Evolutionary conservation across 345 rosid species (phyloP), one percentile per base, ranked within the genome.

Genomic region (Hibiscus trionum): DNA sequence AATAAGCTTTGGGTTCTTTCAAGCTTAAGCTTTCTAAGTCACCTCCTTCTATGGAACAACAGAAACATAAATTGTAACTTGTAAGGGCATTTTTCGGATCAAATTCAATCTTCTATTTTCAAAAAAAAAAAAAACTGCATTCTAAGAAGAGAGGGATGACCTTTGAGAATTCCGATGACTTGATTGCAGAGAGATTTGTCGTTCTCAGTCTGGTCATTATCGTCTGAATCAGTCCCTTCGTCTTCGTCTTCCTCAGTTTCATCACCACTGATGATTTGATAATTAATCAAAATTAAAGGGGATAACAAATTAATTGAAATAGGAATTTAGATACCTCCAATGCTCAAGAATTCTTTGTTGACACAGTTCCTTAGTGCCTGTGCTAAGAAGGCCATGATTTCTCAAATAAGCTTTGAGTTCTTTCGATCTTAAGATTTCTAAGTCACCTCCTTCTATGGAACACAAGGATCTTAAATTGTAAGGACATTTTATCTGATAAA

Each of bases 331-430:
- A 60, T 53, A 76, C 81, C 81, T 73, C 82, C 80, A 83, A 66
- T 87, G 90, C 79, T 82, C 87, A 64, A 77, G 58, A 27, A 89
- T 83, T 73, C 90, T 84, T 69, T 81, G 66, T 35, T 86, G 55
- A 46, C 78, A 83, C 47, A 80, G 82, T 2, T 73, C 75, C 75
- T 86, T 83, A 1, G 79, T 74, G 53, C 94, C 90, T 29, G 85
- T 72, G 49, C 87, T 44, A 74, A 90, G 74, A 17, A 89, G 80
- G 50, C 88, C 82, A 76, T 86, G 76, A 61, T 73, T 77, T 47
- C 89, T 74, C 61, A 89, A 55, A 73, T 86, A 86, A 16, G 86
- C 81, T 77, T 86, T 87, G 75, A 88, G 87, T 19, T 80, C 82
- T 53, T 67, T 75, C 14, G 86, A 19, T 69, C 75, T 80, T 10